Evolutionary conservation across 2,329 filamentous ascomycete species (phyloP), one percentile per base, ranked within the genome.

Genomic region (Arthrocladium fulminans): DNA sequence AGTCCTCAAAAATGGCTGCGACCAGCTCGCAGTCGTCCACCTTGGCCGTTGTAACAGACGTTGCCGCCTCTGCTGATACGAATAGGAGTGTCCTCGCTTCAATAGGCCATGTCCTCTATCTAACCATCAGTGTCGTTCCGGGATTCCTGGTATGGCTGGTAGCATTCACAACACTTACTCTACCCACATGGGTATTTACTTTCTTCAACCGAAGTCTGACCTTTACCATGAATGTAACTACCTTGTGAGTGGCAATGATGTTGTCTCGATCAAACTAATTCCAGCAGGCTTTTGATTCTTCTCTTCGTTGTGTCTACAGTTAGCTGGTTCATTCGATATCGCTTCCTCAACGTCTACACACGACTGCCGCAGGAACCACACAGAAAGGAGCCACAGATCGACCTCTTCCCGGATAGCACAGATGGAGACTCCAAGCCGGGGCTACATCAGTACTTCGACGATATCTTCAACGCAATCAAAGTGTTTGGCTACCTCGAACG

Each of bases 181-280:
- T 96, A 51, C 92, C 92, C 37, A 88, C 87, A 64, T 80, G 92
- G 67, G 77, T 97, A 15, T 98, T 94, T 65, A 86, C 82, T 4
- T 73, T 95, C 53, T 87, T 95, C 62, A 95, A 88, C 4, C 90
- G 88, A 55, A 96, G 86, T 66, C 73, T 94, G 72, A 98, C 92
- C 0, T 87, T 98, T 62, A 98, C 92, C 9, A 94, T 98, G 89
- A 97, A 97, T 65, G 90, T 92, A 59, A 97, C 90, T 17, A 98
- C 92, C 15, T 68, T 98, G 81, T 94, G 80, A 63, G 81, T 32
- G 13, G 6, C 12, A 6, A 8, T n/a, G 10, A 17, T 2, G n/a
- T 12, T 23, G 15, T 23, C 17, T 19, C 29, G 3, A 10, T 8
- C 4, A 13, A 17, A 23, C 29, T 37, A n/a, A 45, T 2, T 3